Evolutionary conservation across 345 rosid species (phyloP).

Genomic region (Citrus inodora): DNA sequence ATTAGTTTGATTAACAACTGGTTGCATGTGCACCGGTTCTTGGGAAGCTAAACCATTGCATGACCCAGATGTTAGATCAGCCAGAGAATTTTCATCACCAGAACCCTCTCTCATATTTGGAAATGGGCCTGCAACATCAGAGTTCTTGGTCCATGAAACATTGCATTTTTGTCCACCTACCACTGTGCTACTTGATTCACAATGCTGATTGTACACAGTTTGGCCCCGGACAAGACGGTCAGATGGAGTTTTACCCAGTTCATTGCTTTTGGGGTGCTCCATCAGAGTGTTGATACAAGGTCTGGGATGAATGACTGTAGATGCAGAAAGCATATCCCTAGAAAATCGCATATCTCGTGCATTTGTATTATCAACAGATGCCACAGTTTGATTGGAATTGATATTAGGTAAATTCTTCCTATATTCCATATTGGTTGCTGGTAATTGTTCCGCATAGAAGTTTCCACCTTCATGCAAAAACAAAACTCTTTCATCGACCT

Average conservation of each 20-base stretch:
- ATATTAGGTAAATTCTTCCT: slow-evolving; percentile 17
- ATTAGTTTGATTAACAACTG: slow-evolving; percentile 25
- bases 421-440: slow-evolving; percentile 16
- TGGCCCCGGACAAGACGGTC: slow-evolving; percentile 18
- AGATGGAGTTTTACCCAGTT: slow-evolving; percentile 14
- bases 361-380: slow-evolving; percentile 22
- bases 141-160: slow-evolving; percentile 15
- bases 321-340: slow-evolving; percentile 19
- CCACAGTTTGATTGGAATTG: slow-evolving; percentile 22
- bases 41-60: slow-evolving; percentile 11
- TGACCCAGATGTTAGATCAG: slow-evolving; percentile 28
- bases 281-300: slow-evolving; percentile 21
- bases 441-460: slow-evolving; percentile 17
- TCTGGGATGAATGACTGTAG: slow-evolving; percentile 16
- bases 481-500: slow-evolving; percentile 17
- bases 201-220: slow-evolving; percentile 8
- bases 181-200: slow-evolving; percentile 18
- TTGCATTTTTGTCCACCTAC: slow-evolving; percentile 20
- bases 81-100: slow-evolving; percentile 20
- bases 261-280: slow-evolving; percentile 18
- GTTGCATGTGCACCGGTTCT: slow-evolving; percentile 21
- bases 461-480: slow-evolving; percentile 29
- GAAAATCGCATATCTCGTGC: slow-evolving; percentile 21
- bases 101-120: slow-evolving; percentile 9
- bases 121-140: slow-evolving; percentile 25